These are phyloP conservation scores for Colletotrichum acutatum DNA, from an alignment of 2,329 filamentous ascomycete genomes.

Conservation along the genomic window DNA sequence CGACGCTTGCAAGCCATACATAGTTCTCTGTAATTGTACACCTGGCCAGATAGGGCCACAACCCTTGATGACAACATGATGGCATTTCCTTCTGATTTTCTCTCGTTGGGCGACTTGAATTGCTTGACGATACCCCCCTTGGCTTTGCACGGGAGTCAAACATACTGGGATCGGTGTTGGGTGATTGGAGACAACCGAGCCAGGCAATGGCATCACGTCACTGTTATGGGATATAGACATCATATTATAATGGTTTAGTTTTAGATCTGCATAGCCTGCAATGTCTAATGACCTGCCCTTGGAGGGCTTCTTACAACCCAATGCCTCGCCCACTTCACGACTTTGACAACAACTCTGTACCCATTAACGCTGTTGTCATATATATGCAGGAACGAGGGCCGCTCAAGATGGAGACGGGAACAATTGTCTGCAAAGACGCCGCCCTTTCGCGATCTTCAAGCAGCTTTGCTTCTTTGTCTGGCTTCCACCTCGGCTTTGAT, in stretches of 20 bases:
- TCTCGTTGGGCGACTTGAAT: not conserved
- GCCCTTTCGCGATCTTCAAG: not conserved
- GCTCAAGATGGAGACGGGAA: not conserved
- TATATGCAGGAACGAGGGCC: not conserved
- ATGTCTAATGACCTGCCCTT: constrained; percentile 21
- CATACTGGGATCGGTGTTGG: not conserved
- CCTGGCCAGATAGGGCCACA: not conserved
- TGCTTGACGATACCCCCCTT: constrained; percentile 20
- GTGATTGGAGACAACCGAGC: not conserved
- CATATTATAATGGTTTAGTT: constrained; percentile 17
- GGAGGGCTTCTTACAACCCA: not conserved
- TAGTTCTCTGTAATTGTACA: constrained; percentile 13
- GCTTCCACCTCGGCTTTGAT: constrained; percentile 77
- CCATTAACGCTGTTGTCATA: not conserved
- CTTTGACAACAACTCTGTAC: not conserved
- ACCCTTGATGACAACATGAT: not conserved
- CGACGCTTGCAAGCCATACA: not conserved
- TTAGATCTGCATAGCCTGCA: constrained; percentile 12
- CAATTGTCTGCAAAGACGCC: not conserved
- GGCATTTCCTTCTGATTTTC: not conserved
- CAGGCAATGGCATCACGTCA: not conserved
- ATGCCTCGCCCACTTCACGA: not conserved
- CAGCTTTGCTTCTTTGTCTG: constrained; percentile 35
- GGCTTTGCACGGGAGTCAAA: not conserved
- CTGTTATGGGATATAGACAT: constrained; percentile 15